Percentiles rank a stretch among this genome's conserved stretches.
Evolutionary conservation across 2,329 filamentous ascomycete genomes (phyloP).

Genomic region (Scorias spongiosa): DNA sequence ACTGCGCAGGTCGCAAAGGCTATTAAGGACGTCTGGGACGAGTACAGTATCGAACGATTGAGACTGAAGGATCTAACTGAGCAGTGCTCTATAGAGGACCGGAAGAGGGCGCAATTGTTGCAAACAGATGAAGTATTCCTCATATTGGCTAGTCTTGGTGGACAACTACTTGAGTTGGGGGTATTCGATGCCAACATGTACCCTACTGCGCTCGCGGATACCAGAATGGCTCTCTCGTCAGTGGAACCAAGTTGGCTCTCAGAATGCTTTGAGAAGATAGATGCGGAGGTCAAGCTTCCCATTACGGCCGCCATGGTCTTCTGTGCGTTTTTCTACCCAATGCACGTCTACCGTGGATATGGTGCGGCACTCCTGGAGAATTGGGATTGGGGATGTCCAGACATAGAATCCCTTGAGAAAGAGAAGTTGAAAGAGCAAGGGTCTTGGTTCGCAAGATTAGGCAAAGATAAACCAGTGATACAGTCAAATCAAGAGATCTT

Average conservation of each 20-base stretch:
- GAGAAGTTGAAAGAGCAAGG: conserved; percentile 6
- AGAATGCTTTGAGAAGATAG: conserved; percentile 5
- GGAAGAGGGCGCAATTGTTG: background rate
- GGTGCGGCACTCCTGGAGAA: conserved; percentile 7
- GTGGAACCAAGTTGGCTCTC: conserved; percentile 2
- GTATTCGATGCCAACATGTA: conserved; percentile 6
- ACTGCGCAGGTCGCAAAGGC: conserved; percentile 2
- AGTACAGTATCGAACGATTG: background rate
- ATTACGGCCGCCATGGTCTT: conserved; percentile 5
- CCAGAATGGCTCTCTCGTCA: conserved; percentile 5
- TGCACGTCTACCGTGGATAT: conserved; percentile 9
- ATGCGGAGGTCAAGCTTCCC: conserved; percentile 6
- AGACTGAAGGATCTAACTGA: background rate
- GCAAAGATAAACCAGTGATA: conserved; percentile 5
- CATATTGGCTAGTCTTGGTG: conserved; percentile 7
- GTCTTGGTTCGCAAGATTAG: conserved; percentile 1
- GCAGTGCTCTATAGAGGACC: background rate
- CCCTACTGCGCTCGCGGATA: conserved; percentile 4
- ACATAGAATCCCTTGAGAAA: conserved; percentile 4
- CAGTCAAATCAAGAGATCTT: conserved; percentile 6
- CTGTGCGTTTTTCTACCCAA: conserved; percentile 7
- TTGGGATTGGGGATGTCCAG: conserved; percentile 9
- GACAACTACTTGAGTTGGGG: conserved; percentile 5
- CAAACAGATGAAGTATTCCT: conserved; percentile 8
- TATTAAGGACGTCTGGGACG: conserved; percentile 3